These are phyloP conservation scores for Flaveria bidentis DNA, from an alignment of 129 eudicot species.

Conservation along the genomic window DNA sequence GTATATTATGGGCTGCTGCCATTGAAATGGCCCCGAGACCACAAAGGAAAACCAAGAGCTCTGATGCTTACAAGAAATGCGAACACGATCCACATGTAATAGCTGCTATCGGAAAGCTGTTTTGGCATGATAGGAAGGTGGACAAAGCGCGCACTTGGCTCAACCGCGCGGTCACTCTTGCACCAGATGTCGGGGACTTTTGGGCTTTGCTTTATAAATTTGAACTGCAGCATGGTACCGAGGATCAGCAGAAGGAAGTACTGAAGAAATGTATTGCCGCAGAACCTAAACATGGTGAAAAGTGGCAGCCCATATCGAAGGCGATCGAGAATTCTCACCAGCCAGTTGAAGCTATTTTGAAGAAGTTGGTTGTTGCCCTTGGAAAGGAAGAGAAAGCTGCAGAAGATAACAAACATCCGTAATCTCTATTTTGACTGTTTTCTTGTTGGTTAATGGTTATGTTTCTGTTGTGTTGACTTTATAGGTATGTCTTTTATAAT, in stretches of 20 bases:
- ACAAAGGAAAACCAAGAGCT: slow-evolving; percentile 66
- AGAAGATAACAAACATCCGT: slow-evolving; percentile 55
- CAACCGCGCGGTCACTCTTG: slow-evolving; percentile 74
- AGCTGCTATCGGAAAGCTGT: slow-evolving; percentile 82
- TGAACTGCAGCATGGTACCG: slow-evolving; percentile 77
- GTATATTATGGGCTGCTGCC: slow-evolving; percentile 86
- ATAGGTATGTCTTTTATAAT: background rate
- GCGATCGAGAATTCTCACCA: slow-evolving; percentile 94
- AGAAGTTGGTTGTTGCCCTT: slow-evolving; percentile 67
- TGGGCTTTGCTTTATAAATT: slow-evolving; percentile 85
- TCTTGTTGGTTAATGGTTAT: background rate
- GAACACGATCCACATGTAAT: slow-evolving; percentile 80
- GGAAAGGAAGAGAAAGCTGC: slow-evolving; percentile 81
- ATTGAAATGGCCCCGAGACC: slow-evolving; percentile 91
- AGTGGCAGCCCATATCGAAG: slow-evolving; percentile 83
- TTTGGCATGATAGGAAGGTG: slow-evolving; percentile 93
- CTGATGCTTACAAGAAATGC: slow-evolving; percentile 73
- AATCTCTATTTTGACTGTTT: background rate
- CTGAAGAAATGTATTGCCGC: slow-evolving; percentile 69
- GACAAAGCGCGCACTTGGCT: slow-evolving; percentile 88
- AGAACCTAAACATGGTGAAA: slow-evolving; percentile 95
- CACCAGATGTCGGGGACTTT: slow-evolving; percentile 88
- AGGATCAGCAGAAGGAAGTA: slow-evolving; percentile 77
- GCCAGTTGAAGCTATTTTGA: slow-evolving; percentile 72
- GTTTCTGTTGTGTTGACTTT: background rate